Conservation (phyloP, 2,329 filamentous ascomycete genomes). For the Pezicula carpinea region DNA sequence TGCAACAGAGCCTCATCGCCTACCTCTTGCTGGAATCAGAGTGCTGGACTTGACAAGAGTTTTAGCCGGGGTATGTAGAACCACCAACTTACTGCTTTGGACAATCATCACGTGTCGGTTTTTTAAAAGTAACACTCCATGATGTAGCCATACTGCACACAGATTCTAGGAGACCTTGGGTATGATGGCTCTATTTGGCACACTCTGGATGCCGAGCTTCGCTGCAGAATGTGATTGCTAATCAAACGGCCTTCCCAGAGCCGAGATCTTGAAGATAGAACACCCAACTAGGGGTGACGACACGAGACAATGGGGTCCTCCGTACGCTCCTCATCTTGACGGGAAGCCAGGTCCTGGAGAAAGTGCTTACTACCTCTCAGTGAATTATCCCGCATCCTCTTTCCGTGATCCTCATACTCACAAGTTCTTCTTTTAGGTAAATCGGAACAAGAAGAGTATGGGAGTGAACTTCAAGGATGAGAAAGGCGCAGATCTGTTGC, state of each 20-base stretch:
- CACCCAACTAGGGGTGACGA: conserved; percentile 87
- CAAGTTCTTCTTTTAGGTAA: conserved; percentile 60
- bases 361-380: conserved; percentile 86
- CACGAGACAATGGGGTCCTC: conserved; percentile 90
- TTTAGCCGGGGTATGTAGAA: conserved; percentile 65
- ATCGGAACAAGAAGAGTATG: conserved; percentile 92
- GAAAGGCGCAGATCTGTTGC: conserved; percentile 78
- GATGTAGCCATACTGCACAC: conserved; percentile 83
- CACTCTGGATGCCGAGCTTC: neutral
- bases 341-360: conserved; percentile 69
- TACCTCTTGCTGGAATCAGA: conserved; percentile 76
- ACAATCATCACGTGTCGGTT: neutral
- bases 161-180: conserved; percentile 93
- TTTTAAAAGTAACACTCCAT: neutral
- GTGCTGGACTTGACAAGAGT: conserved; percentile 96
- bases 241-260: conserved; percentile 45
- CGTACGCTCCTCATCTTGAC: conserved; percentile 72
- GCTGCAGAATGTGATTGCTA: no score
- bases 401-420: neutral
- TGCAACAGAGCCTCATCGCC: conserved; percentile 8
- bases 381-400: conserved; percentile 44
- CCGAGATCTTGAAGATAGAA: conserved; percentile 93
- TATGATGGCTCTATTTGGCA: conserved; percentile 39
- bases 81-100: neutral
- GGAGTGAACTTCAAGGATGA: conserved; percentile 83